Percentiles rank a stretch among this genome's conserved stretches.
Conservation (phyloP, 2,329 filamentous ascomycete species). For the Epicoccum nigrum region DNA sequence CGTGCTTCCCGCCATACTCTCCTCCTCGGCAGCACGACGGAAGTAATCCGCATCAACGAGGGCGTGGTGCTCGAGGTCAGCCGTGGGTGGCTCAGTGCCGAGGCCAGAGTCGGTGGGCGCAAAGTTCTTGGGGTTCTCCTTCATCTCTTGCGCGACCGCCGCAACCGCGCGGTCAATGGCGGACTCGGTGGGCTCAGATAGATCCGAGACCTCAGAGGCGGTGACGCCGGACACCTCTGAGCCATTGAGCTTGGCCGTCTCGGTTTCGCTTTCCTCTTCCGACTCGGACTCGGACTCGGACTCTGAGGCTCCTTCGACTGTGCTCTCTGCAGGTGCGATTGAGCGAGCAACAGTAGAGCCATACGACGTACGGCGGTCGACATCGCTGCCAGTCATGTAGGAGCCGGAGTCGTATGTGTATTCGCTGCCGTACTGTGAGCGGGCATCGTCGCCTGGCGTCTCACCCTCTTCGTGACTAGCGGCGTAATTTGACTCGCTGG, state of each 20-base stretch:
- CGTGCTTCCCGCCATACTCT: slow-evolving; percentile 46
- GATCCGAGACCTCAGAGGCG: slow-evolving; percentile 27
- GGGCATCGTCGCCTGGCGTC: slow-evolving; percentile 43
- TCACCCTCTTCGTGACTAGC: slow-evolving; percentile 44
- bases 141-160: slow-evolving; percentile 38
- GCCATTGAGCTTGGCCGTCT: slow-evolving; percentile 31
- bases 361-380: slow-evolving; percentile 52
- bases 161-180: slow-evolving; percentile 41
- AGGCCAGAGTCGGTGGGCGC: slow-evolving; percentile 46
- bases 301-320: slow-evolving; percentile 41
- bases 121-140: slow-evolving; percentile 31
- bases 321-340: slow-evolving; percentile 35
- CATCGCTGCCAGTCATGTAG: slow-evolving; percentile 56
- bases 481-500: slow-evolving; percentile 40
- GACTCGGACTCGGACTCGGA: slow-evolving; percentile 20
- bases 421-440: slow-evolving; percentile 52
- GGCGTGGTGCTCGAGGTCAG: slow-evolving; percentile 28
- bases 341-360: slow-evolving; percentile 48
- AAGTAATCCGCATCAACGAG: slow-evolving; percentile 45
- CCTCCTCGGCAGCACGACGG: slow-evolving; percentile 44
- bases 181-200: slow-evolving; percentile 38
- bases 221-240: slow-evolving; percentile 25
- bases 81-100: slow-evolving; percentile 47
- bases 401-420: slow-evolving; percentile 57
- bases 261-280: slow-evolving; percentile 42